Conservation (phyloP, 768 basidiomycete genomes). For the Lactarius psammicola region DNA sequence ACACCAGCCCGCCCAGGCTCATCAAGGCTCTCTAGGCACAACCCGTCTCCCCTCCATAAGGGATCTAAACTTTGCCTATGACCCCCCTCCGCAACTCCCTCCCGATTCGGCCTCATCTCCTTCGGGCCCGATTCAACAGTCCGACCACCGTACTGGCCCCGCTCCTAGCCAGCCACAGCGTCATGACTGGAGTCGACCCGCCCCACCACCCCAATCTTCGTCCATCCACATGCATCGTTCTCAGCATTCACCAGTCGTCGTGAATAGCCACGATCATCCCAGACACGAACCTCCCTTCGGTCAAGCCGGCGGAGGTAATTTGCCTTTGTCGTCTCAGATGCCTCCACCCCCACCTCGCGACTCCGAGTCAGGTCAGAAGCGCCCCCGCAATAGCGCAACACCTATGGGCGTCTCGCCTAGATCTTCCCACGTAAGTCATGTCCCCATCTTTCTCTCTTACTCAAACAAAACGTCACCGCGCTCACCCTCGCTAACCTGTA, state of each 20-base stretch:
- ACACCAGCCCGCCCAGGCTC: constrained; percentile 45
- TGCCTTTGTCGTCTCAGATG: constrained; percentile 29
- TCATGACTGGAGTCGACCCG: constrained; percentile 35
- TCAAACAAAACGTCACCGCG: constrained; percentile 9
- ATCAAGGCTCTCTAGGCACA: constrained; percentile 41
- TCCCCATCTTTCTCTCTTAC: neutral
- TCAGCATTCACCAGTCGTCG: constrained; percentile 30
- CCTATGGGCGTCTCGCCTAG: constrained; percentile 47
- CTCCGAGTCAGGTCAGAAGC: constrained; percentile 43
- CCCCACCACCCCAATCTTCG: constrained; percentile 23
- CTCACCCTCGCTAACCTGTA: constrained; percentile 29
- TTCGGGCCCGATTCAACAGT: constrained; percentile 34
- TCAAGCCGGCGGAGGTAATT: constrained; percentile 31
- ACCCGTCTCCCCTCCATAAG: constrained; percentile 68
- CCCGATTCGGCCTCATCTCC: constrained; percentile 37
- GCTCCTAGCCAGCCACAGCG: constrained; percentile 37
- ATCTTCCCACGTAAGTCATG: constrained; percentile 47
- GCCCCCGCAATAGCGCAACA: constrained; percentile 41
- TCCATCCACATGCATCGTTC: constrained; percentile 26
- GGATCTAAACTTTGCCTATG: constrained; percentile 63
- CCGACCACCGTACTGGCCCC: constrained; percentile 32
- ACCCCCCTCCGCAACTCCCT: constrained; percentile 33
- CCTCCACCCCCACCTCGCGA: constrained; percentile 32
- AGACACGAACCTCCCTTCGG: constrained; percentile 48
- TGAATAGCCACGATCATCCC: constrained; percentile 31